phyloP scores from a whole-genome alignment of 2,329 filamentous ascomycete genomes.

The Trichoderma sp. region DNA sequence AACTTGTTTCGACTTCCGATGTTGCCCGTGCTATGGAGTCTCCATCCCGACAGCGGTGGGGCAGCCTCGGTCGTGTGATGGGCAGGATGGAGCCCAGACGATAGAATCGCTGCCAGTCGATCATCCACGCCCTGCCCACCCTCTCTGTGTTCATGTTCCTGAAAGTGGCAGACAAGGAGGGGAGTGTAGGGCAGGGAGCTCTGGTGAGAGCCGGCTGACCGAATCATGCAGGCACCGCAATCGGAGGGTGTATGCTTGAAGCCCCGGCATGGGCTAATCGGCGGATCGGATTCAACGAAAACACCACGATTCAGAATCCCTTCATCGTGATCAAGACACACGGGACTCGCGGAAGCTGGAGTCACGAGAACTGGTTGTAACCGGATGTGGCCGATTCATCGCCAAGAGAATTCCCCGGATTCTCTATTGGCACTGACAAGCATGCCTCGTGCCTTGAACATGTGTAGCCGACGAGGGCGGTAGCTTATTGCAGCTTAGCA shows the following conservation, averaged over 20 bases:
- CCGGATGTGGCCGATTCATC: neutral
- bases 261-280: neutral
- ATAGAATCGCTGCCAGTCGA: neutral
- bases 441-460: neutral
- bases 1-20: constrained; percentile 4
- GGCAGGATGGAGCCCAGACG: constrained; percentile 8
- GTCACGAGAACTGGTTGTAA: neutral
- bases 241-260: constrained; percentile 1
- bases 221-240: constrained; percentile 24
- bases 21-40: constrained; percentile 7
- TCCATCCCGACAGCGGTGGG: constrained; percentile 10
- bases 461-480: neutral
- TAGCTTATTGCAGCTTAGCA: neutral
- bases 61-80: constrained; percentile 19
- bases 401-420: neutral
- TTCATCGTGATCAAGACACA: constrained; percentile 11
- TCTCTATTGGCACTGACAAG: neutral
- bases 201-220: constrained; percentile 10
- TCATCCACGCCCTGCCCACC: constrained; percentile 9
- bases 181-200: neutral
- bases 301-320: neutral
- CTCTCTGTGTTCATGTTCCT: neutral
- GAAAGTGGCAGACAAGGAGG: constrained; percentile 6
- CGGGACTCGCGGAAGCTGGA: neutral
- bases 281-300: constrained; percentile 14